Percentiles rank a stretch among this genome's conserved stretches.
Evolutionary conservation across 257 asterid species (phyloP).

Genomic region (Jasminum sambac): DNA sequence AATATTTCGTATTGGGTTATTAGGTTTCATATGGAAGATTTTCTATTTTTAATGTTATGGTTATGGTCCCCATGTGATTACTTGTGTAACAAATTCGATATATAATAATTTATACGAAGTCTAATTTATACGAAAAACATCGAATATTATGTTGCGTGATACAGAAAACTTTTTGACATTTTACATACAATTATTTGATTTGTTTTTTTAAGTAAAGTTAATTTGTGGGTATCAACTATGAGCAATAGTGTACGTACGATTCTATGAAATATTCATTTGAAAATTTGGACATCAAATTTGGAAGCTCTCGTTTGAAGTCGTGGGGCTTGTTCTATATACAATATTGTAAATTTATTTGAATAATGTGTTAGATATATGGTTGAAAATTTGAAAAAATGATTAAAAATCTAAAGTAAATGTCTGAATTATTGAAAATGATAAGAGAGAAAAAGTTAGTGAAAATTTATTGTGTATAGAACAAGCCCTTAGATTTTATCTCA

Average conservation of each 20-base stretch:
- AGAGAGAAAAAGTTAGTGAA: too few relatives aligned
- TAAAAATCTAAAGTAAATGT: too few relatives aligned
- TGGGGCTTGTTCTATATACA: too few relatives aligned
- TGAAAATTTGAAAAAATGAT: too few relatives aligned
- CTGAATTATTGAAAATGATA: too few relatives aligned
- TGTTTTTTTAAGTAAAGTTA: background rate
- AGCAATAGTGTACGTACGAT: too few relatives aligned
- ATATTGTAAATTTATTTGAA: too few relatives aligned
- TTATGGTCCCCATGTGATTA: slow-evolving; percentile 21
- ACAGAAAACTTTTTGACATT: background rate
- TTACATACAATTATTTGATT: slow-evolving; percentile 13
- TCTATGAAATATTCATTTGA: background rate
- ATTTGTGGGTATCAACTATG: background rate
- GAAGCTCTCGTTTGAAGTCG: too few relatives aligned
- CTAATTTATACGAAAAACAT: slow-evolving; percentile 13
- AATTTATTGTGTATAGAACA: too few relatives aligned
- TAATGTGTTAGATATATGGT: too few relatives aligned
- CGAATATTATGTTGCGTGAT: background rate
- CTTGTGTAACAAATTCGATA: slow-evolving; percentile 8
- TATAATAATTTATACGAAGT: background rate
- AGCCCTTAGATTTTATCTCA: too few relatives aligned
- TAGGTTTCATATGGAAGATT: slow-evolving; percentile 17
- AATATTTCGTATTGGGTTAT: slow-evolving; percentile 13
- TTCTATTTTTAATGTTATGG: background rate
- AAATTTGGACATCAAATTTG: background rate